phyloP scores from a whole-genome alignment of 192 early-diverging fungal species.

The Umbelopsis sp. region DNA sequence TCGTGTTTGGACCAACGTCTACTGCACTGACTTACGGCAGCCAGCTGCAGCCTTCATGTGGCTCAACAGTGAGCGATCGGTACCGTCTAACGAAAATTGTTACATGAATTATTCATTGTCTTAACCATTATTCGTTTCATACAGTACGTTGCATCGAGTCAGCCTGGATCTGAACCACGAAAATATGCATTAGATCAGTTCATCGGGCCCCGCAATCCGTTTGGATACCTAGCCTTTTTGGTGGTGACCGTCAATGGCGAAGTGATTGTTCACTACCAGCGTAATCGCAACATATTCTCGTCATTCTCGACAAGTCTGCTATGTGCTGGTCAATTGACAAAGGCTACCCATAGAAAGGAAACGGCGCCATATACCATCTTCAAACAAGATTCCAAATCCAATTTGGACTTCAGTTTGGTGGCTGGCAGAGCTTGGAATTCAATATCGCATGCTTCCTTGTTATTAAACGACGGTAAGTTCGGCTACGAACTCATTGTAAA shows the following conservation, averaged over 20 bases:
- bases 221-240: constrained; percentile 37
- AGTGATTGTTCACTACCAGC: constrained; percentile 41
- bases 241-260: constrained; percentile 39
- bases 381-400: constrained; percentile 1
- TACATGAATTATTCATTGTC: neutral
- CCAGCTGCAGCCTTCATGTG: constrained; percentile 37
- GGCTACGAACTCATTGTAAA: no score
- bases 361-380: neutral
- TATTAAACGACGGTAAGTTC: constrained; percentile 28
- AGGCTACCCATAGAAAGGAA: neutral
- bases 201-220: constrained; percentile 39
- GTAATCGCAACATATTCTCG: constrained; percentile 34
- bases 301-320: constrained; percentile 34
- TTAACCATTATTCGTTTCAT: neutral
- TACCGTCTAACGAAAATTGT: neutral
- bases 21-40: constrained; percentile 29
- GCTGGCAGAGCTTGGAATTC: constrained; percentile 31
- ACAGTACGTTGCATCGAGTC: constrained; percentile 18
- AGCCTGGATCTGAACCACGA: neutral
- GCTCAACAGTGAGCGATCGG: constrained; percentile 36
- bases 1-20: neutral
- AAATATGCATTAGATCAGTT: constrained; percentile 17
- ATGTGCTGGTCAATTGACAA: constrained; percentile 10
- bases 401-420: constrained; percentile 13
- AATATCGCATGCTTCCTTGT: constrained; percentile 39